Evolutionary conservation across 257 asterid genomes (phyloP).

Genomic region (Solanum phureja): DNA sequence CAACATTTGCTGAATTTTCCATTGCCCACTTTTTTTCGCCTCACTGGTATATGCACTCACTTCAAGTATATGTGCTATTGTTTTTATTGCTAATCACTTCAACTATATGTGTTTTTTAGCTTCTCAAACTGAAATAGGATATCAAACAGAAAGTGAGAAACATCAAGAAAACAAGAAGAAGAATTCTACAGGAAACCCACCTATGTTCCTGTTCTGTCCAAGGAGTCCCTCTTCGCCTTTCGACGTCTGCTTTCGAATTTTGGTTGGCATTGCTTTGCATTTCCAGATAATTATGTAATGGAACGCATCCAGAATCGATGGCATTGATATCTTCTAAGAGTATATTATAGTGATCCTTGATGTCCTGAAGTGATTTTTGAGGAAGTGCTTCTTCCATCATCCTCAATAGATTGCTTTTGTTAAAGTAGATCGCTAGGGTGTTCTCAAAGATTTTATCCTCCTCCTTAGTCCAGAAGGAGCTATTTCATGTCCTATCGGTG

Average conservation of each 20-base stretch:
- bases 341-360: constrained; percentile 22
- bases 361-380: constrained; percentile 26
- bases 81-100: background rate
- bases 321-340: constrained; percentile 18
- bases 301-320: constrained; percentile 18
- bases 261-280: background rate
- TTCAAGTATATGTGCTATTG: background rate
- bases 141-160: background rate
- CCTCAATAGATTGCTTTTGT: constrained; percentile 13
- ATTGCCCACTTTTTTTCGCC: background rate
- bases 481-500: constrained; percentile 10
- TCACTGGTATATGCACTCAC: background rate
- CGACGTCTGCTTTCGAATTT: background rate
- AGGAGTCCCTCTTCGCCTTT: constrained; percentile 12
- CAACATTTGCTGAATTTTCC: background rate
- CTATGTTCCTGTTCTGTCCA: constrained; percentile 46
- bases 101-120: background rate
- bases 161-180: background rate
- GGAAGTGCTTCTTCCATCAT: constrained; percentile 31
- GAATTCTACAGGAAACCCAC: background rate
- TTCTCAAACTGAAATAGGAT: background rate
- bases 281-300: background rate
- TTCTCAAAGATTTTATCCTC: constrained; percentile 41
- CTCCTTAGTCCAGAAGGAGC: constrained; percentile 30
- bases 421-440: constrained; percentile 16